Conservation (phyloP, 305 asterid species). For the Fraxinus dipetala region DNA sequence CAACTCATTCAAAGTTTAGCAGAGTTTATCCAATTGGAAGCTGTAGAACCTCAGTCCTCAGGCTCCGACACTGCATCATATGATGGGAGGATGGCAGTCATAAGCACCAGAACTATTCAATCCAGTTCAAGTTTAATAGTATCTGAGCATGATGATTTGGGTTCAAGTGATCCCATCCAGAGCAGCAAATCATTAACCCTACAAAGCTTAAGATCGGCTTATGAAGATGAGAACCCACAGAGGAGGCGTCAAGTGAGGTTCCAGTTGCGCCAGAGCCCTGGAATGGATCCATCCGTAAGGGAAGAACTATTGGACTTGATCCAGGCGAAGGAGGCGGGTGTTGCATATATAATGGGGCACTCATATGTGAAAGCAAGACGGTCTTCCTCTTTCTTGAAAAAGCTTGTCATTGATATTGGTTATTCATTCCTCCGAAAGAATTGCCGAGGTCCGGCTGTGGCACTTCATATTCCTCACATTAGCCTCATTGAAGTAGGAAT, state of each 20-base stretch:
- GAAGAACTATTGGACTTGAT: slow-evolving; percentile 84
- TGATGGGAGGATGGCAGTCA: slow-evolving; percentile 95
- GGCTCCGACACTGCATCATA: slow-evolving; percentile 63
- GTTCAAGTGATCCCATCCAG: slow-evolving; percentile 40
- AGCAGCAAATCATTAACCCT: slow-evolving; percentile 72
- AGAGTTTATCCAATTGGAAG: slow-evolving; percentile 92
- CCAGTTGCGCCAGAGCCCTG: slow-evolving; percentile 54
- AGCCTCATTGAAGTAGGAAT: slow-evolving; percentile 94
- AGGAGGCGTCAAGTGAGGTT: slow-evolving; percentile 79
- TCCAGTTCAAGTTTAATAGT: slow-evolving; percentile 49
- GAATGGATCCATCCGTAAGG: slow-evolving; percentile 61
- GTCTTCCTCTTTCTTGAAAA: slow-evolving; percentile 68
- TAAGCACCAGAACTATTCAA: slow-evolving; percentile 50
- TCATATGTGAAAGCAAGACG: slow-evolving; percentile 84
- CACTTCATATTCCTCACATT: slow-evolving; percentile 86
- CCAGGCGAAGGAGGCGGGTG: slow-evolving; percentile 89
- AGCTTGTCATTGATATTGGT: slow-evolving; percentile 73
- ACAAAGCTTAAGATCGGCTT: slow-evolving; percentile 68
- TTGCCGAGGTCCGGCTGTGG: slow-evolving; percentile 89
- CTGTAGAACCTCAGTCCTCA: slow-evolving; percentile 71
- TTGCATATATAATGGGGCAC: slow-evolving; percentile 92
- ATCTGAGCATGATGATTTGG: slow-evolving; percentile 46
- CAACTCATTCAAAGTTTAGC: slow-evolving; percentile 83
- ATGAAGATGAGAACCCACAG: slow-evolving; percentile 75
- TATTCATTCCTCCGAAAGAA: slow-evolving; percentile 90